Percentiles rank a stretch among this genome's conserved stretches.
Conservation (phyloP, 441 rosid genomes). For the Adansonia rubrostipa region DNA sequence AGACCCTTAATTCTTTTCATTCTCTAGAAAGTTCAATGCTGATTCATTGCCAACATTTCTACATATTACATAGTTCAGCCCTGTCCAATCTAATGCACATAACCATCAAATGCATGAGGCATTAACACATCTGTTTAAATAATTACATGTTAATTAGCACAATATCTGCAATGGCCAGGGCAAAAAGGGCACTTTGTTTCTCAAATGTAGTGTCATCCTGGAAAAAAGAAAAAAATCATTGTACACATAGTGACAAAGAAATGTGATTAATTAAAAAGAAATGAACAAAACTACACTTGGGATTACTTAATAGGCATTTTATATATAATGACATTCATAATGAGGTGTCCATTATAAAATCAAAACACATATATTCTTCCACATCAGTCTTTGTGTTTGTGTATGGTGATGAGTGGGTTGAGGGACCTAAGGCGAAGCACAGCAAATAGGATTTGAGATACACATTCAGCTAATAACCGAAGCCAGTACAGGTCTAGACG, state of each 20-base stretch:
- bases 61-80: background rate
- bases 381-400: background rate
- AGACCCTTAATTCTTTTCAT: constrained; percentile 13
- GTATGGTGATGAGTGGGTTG: background rate
- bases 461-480: background rate
- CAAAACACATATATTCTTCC: constrained; percentile 4
- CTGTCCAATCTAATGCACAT: background rate
- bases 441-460: background rate
- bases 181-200: constrained; percentile 91
- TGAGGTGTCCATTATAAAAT: background rate
- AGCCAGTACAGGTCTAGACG: background rate
- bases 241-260: constrained; percentile 13
- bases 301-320: background rate
- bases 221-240: constrained; percentile 24
- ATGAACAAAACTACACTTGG: background rate
- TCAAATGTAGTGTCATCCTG: constrained; percentile 96
- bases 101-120: constrained; percentile 18
- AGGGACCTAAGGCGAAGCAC: background rate
- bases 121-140: background rate
- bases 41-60: constrained; percentile 14
- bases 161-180: constrained; percentile 86
- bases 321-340: background rate
- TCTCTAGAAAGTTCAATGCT: background rate
- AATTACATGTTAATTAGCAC: constrained; percentile 92
- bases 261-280: background rate